Evolutionary conservation across 140 eudicot species (phyloP), one percentile per base, ranked within the genome.

Genomic region (Bidens hawaiensis): DNA sequence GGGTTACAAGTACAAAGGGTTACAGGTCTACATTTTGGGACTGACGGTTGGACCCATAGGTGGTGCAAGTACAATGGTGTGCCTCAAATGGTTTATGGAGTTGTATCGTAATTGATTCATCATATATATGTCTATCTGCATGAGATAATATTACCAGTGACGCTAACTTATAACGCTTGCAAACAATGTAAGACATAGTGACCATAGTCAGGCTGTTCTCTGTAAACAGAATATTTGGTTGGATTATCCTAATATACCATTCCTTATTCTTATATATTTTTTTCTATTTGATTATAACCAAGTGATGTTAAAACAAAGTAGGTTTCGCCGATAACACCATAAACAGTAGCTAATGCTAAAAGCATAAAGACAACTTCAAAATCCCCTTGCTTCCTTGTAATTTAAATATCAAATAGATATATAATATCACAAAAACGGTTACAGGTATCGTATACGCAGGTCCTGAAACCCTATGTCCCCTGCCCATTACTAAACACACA

Each of bases 21-120:
- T 4, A 30, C 3, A 8, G 34, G 6, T 30, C 1, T 30, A 2
- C 3, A 30, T 30, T 30, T 30, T 30, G 34, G 34, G 6, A 30
- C 34, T 30, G 4, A 30, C 34, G 4, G 6, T 30, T 30, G 34
- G 34, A 8, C 34, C 3, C n/a, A 30, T 30, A 30, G 34, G n/a
- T 2, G 34, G 34, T 30, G 34, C 34, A 30, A 3, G 34, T n/a
- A n/a, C n/a, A 82, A 69, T 67, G 63, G 70, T 16, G 54, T 43
- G 16, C 55, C 62, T 57, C 25, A 33, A 64, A 33, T 65, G 67
- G 65, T 42, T 4, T 51, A 4, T 30, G 34, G 4, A 30, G 34
- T 30, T 4, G 34, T 30, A 30, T 30, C 34, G 6, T 30, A 30
- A 30, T 30, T 30, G 6, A 2, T 30, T 30, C 6, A 5, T 30